phyloP scores from a whole-genome alignment of 1,284 basidiomycete species.

The Moesziomyces sp. region DNA sequence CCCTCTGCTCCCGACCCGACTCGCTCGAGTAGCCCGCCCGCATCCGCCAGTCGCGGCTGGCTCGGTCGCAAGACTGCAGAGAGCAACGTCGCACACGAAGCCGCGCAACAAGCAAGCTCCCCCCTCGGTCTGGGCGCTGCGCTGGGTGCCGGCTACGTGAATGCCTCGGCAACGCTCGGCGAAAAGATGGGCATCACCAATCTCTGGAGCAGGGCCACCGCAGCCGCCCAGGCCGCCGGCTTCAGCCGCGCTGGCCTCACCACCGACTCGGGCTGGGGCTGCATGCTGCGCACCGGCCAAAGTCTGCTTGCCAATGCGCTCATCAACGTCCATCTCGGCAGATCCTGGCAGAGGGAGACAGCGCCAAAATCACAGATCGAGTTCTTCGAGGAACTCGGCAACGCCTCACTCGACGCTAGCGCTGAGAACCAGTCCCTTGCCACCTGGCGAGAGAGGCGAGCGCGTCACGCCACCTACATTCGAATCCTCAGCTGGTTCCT shows the following conservation, averaged over 20 bases:
- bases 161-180: constrained; percentile 40
- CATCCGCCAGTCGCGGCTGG: constrained; percentile 34
- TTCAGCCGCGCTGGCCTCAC: constrained; percentile 75
- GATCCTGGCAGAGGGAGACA: constrained; percentile 49
- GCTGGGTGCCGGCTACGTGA: constrained; percentile 28
- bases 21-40: constrained; percentile 20
- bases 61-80: constrained; percentile 37
- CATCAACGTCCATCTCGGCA: constrained; percentile 81
- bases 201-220: constrained; percentile 59
- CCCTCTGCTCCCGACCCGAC: constrained; percentile 7
- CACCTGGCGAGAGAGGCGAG: constrained; percentile 21
- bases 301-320: constrained; percentile 89
- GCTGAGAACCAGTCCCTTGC: constrained; percentile 18
- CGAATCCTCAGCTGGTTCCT: constrained; percentile 93
- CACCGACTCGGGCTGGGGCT: constrained; percentile 97
- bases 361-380: constrained; percentile 22
- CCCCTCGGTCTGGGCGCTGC: constrained; percentile 34
- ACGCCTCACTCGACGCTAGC: constrained; percentile 4
- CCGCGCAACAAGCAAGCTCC: constrained; percentile 11
- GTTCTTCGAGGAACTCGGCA: constrained; percentile 23
- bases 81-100: constrained; percentile 25
- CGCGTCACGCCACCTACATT: constrained; percentile 74
- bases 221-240: constrained; percentile 57
- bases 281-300: constrained; percentile 95
- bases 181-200: constrained; percentile 62